These are phyloP conservation scores for Suhomyces kunorum DNA, from an alignment of 1,139 yeast species.

Conservation along the genomic window DNA sequence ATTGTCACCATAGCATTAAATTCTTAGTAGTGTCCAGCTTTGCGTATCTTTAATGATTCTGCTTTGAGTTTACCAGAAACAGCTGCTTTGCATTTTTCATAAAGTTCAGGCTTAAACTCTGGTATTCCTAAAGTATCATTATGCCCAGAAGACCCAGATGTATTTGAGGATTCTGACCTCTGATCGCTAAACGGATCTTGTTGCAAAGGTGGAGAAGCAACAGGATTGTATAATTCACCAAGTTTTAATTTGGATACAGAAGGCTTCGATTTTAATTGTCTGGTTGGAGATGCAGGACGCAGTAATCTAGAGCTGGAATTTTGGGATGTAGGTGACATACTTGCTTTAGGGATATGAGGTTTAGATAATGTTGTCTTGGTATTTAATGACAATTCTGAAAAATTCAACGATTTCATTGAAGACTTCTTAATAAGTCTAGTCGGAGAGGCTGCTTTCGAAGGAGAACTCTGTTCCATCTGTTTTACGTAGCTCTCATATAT, in stretches of 20 bases:
- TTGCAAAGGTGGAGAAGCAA: slow-evolving; percentile 22
- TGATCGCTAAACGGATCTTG: slow-evolving; percentile 10
- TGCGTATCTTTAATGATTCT: slow-evolving; percentile 20
- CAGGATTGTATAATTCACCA: slow-evolving; percentile 30
- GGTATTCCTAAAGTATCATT: slow-evolving; percentile 1
- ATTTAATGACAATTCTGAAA: slow-evolving; percentile 4
- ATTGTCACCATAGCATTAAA: too few relatives aligned
- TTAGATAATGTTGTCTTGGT: slow-evolving; percentile 2
- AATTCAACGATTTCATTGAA: slow-evolving; percentile 6
- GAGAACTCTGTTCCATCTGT: slow-evolving; percentile 15
- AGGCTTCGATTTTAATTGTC: slow-evolving; percentile 22
- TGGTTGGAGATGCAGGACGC: slow-evolving; percentile 25
- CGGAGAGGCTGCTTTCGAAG: slow-evolving; percentile 5
- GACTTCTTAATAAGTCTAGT: slow-evolving; percentile 7
- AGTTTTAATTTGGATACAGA: slow-evolving; percentile 27
- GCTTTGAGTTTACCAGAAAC: slow-evolving; percentile 25
- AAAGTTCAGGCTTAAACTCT: slow-evolving; percentile 20
- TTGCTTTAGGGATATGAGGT: neutral
- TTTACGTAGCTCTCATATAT: slow-evolving; percentile 42
- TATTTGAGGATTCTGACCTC: slow-evolving; percentile 10
- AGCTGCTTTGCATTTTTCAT: slow-evolving; percentile 33
- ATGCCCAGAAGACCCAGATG: slow-evolving; percentile 4
- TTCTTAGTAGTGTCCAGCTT: too few relatives aligned
- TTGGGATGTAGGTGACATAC: slow-evolving; percentile 10
- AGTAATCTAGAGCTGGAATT: slow-evolving; percentile 9